phyloP scores from a whole-genome alignment of 345 rosid species.

The Brassica rapa region DNA sequence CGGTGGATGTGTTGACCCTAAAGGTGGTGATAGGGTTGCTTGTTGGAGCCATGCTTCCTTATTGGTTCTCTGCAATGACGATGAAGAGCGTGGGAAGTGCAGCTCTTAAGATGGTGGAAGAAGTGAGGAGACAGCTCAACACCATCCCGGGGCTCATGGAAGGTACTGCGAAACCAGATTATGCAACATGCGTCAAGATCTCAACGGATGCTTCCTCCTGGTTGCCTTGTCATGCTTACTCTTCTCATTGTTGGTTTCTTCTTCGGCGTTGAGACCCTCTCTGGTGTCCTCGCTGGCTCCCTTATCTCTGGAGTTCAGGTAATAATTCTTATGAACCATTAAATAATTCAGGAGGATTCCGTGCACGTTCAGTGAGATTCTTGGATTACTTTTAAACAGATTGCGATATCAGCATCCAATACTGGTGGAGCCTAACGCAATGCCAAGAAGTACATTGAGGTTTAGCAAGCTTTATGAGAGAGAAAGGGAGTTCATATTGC shows the following conservation, averaged over 20 bases:
- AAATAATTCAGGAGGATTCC: not conserved
- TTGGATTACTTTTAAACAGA: no score
- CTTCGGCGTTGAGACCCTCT: conserved; percentile 85
- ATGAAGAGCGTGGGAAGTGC: no score
- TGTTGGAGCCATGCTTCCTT: conserved; percentile 96
- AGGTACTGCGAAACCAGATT: no score
- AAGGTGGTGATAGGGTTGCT: conserved; percentile 86
- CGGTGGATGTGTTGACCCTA: conserved; percentile 85
- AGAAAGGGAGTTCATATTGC: not conserved
- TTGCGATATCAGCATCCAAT: no score
- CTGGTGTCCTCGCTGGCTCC: conserved; percentile 90
- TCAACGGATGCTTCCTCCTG: conserved; percentile 97
- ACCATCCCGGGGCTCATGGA: no score
- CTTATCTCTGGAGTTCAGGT: conserved; percentile 97
- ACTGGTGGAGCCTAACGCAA: no score
- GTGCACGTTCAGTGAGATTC: not conserved
- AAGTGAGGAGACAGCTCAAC: no score
- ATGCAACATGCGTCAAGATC: conserved; percentile 63
- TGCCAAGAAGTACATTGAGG: no score
- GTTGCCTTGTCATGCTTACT: conserved; percentile 95
- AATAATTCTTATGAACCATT: not conserved
- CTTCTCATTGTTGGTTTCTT: conserved; percentile 83
- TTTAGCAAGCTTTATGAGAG: no score
- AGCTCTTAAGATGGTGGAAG: no score
- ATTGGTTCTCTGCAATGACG: conserved; percentile 5